Base-by-base conservation (phyloP, 208 protist species). In the Naegleria gruberi region DNA sequence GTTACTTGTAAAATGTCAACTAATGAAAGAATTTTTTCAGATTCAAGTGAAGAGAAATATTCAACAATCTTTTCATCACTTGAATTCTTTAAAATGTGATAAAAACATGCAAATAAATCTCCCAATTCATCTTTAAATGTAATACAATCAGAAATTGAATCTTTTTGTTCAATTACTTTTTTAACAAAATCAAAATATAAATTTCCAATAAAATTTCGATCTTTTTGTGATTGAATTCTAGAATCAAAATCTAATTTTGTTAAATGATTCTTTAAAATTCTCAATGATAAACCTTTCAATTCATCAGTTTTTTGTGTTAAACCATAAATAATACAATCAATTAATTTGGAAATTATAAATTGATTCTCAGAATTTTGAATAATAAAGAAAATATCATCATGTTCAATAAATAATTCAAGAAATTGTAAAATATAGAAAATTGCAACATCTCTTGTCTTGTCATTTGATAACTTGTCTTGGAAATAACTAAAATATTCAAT, bases 181-280 rank as follows among this genome's bases (percentile, higher is more conserved):
- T 82, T 42, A 2, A 82, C 74, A 42, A 82, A 82, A 34, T 34
- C 34, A 43, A 82, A 42, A 15, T 82, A 82, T 34, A 82, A 42
- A 34, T 41, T 82, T 34, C 74, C 74, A 42, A 82, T 82, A 41
- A 82, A 43, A 19, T 82, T 17, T 41, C 74, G 74, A 43, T 82
- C 40, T 42, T 86, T 8, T 86, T 23, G 23, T 7, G 82, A 86
- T 86, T 26, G 82, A 6, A 83, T 1, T 83, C 77, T 6, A n/a
- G n/a, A 6, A 83, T 87, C 82, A 51, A 55, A 55, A 87, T 87
- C 82, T 2, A 87, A 23, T 40, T 87, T 87, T 19, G 82, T 87
- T 34, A 87, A 87, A 51, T 55, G 19, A n/a, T 87, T 30, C 12
- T 45, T 40, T 4, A 87, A 37, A 41, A 40, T 12, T 65, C 30